Evolutionary conservation across 192 early-diverging fungal species (phyloP).

Genomic region (Coemansia javaensis): DNA sequence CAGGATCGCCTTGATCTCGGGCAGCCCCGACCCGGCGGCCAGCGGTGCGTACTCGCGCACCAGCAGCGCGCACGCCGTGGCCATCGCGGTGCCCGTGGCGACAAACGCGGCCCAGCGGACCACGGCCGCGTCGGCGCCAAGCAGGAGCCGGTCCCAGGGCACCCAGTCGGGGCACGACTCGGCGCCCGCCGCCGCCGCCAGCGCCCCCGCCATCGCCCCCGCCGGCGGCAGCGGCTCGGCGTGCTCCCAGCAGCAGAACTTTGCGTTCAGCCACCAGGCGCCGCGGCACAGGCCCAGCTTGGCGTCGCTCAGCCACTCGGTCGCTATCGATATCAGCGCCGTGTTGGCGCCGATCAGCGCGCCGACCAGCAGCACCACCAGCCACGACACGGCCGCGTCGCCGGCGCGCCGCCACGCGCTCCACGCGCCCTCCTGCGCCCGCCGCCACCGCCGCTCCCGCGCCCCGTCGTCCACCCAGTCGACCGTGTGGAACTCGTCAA

Average conservation of each 20-base stretch:
- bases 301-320: slow-evolving; percentile 87
- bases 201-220: background rate
- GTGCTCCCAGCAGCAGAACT: slow-evolving; percentile 86
- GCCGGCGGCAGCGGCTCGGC: background rate
- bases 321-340: slow-evolving; percentile 81
- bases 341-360: slow-evolving; percentile 76
- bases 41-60: slow-evolving; percentile 77
- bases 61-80: slow-evolving; percentile 65
- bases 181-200: background rate
- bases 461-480: slow-evolving; percentile 60
- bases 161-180: slow-evolving; percentile 67
- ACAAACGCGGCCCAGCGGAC: slow-evolving; percentile 82
- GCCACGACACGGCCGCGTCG: slow-evolving; percentile 79
- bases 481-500: slow-evolving; percentile 60
- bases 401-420: slow-evolving; percentile 42
- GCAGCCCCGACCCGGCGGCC: slow-evolving; percentile 92
- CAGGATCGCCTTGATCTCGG: slow-evolving; percentile 84
- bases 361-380: slow-evolving; percentile 77
- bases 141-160: slow-evolving; percentile 62
- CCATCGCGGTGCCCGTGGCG: slow-evolving; percentile 66
- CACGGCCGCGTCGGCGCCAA: slow-evolving; percentile 49
- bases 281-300: slow-evolving; percentile 76
- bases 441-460: slow-evolving; percentile 46
- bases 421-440: background rate
- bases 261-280: slow-evolving; percentile 87